phyloP scores from a whole-genome alignment of 73 alveolate species.

The Blepharisma stoltei region DNA sequence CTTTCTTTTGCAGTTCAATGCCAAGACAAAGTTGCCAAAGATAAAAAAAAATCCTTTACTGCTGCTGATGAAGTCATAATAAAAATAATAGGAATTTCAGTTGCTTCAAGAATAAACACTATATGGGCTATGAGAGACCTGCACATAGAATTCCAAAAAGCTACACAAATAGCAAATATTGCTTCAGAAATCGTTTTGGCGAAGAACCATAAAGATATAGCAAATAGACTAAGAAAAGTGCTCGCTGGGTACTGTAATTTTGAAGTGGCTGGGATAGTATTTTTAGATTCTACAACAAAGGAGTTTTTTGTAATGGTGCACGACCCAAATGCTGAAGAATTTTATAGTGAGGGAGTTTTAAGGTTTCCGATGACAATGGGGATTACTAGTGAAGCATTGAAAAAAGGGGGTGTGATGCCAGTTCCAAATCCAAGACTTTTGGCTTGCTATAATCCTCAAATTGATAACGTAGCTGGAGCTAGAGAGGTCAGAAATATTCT shows the following conservation, averaged over 20 bases:
- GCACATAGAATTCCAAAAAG: not conserved
- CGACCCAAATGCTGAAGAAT: constrained; percentile 23
- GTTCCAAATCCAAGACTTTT: not conserved
- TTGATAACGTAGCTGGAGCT: constrained; percentile 10
- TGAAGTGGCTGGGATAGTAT: constrained; percentile 23
- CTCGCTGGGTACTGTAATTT: not conserved
- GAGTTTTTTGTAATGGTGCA: constrained; percentile 19
- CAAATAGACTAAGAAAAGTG: constrained; percentile 6
- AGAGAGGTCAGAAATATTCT: not conserved
- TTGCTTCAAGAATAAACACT: not conserved
- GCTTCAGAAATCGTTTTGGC: not conserved
- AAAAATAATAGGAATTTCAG: constrained; percentile 15
- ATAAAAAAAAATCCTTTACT: not conserved
- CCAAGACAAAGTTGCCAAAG: constrained; percentile 1
- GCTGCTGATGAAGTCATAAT: constrained; percentile 5
- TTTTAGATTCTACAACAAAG: not conserved
- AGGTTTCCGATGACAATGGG: constrained; percentile 1
- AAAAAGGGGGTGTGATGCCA: not conserved
- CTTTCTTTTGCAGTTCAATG: constrained; percentile 4
- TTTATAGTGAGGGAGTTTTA: not conserved
- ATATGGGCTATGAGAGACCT: not conserved
- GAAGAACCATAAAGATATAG: not conserved
- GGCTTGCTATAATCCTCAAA: not conserved
- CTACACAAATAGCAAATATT: not conserved
- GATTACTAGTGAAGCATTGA: constrained; percentile 15